These are phyloP conservation scores for Musa beccarii DNA, from an alignment of 176 grass and related monocot genomes.

Conservation along the genomic window DNA sequence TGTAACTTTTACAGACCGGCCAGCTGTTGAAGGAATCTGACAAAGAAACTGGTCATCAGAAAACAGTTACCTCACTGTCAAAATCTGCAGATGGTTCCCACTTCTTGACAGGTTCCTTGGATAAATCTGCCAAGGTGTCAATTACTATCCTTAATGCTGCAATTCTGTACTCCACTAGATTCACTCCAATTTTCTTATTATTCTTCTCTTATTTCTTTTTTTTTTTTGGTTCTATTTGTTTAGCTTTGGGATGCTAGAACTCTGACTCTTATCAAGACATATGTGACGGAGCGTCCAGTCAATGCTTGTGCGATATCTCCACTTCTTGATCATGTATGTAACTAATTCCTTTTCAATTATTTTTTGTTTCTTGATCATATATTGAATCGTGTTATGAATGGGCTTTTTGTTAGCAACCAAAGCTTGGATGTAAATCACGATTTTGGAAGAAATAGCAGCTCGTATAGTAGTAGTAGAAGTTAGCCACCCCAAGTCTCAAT, in stretches of 20 bases:
- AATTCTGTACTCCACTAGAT: neutral
- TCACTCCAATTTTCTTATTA: neutral
- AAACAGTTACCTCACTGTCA: slow-evolving; percentile 56
- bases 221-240: neutral
- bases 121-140: slow-evolving; percentile 83
- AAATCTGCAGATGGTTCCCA: slow-evolving; percentile 61
- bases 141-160: neutral
- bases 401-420: no score
- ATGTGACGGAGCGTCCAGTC: slow-evolving; percentile 69
- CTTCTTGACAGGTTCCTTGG: slow-evolving; percentile 64
- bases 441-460: no score
- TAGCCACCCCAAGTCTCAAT: neutral
- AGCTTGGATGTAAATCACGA: no score
- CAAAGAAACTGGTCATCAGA: slow-evolving; percentile 63
- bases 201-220: slow-evolving; percentile 1
- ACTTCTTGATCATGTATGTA: slow-evolving; percentile 65
- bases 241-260: slow-evolving; percentile 85
- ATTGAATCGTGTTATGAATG: neutral
- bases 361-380: neutral
- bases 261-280: slow-evolving; percentile 68
- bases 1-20: slow-evolving; percentile 49
- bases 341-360: neutral
- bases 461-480: no score
- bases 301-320: slow-evolving; percentile 93
- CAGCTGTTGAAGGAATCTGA: slow-evolving; percentile 62